These are phyloP conservation scores for Rhizopogon vesiculosus DNA, from an alignment of 768 basidiomycete genomes.

Conservation along the genomic window DNA sequence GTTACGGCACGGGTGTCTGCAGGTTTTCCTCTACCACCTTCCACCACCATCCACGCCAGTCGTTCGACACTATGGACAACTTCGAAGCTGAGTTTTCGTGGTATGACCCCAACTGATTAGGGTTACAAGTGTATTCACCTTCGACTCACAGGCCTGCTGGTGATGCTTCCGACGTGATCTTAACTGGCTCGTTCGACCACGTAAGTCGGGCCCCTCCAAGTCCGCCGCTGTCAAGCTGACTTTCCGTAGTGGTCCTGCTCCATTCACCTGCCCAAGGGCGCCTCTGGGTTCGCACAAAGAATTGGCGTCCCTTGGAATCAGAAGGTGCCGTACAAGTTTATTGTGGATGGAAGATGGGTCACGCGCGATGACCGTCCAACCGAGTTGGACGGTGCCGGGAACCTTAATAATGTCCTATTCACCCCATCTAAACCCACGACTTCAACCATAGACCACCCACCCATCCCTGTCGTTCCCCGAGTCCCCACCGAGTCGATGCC, in stretches of 20 bases:
- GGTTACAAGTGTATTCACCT: background rate
- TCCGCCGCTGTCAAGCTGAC: conserved; percentile 8
- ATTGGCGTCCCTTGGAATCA: conserved; percentile 56
- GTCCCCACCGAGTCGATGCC: conserved; percentile 8
- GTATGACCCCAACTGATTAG: conserved; percentile 29
- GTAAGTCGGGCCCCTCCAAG: conserved; percentile 34
- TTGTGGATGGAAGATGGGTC: conserved; percentile 72
- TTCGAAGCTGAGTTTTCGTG: conserved; percentile 50
- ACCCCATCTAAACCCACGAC: conserved; percentile 43
- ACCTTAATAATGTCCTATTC: conserved; percentile 64
- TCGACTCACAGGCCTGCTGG: conserved; percentile 48
- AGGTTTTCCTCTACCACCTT: background rate
- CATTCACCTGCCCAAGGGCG: conserved; percentile 46
- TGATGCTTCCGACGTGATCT: conserved; percentile 53
- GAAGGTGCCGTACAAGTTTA: conserved; percentile 70
- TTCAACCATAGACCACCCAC: background rate
- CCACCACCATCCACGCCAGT: background rate
- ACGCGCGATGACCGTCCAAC: conserved; percentile 50
- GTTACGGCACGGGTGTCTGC: background rate
- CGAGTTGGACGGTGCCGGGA: conserved; percentile 58
- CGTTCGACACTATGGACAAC: conserved; percentile 30
- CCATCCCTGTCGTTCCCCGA: background rate
- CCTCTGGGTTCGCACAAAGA: conserved; percentile 51
- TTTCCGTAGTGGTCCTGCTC: conserved; percentile 55
- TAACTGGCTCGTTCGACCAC: conserved; percentile 77